Conservation (phyloP, 768 basidiomycete genomes). For the Lepiota venenata region DNA sequence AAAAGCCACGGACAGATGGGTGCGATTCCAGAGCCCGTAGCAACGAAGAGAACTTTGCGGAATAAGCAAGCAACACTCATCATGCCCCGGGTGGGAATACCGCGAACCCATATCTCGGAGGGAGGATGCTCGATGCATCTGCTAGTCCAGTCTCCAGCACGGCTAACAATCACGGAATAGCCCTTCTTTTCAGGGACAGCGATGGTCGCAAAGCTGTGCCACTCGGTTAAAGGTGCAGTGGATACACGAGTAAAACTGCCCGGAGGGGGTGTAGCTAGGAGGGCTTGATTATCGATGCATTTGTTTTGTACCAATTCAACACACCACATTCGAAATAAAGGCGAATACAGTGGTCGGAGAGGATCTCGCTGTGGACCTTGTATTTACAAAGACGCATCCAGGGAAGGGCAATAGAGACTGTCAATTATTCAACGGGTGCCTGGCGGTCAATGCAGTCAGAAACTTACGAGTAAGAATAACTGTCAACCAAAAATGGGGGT, state of each 20-base stretch:
- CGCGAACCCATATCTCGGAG: conserved; percentile 50
- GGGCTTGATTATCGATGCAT: background rate
- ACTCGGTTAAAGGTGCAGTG: conserved; percentile 41
- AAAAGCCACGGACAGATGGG: conserved; percentile 37
- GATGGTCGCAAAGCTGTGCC: conserved; percentile 50
- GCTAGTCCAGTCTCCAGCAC: conserved; percentile 56
- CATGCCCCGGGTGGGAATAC: conserved; percentile 47
- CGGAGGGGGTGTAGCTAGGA: conserved; percentile 14
- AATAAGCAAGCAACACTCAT: conserved; percentile 47
- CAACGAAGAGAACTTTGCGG: conserved; percentile 48
- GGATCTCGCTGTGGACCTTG: conserved; percentile 43
- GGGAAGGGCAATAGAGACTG: conserved; percentile 41
- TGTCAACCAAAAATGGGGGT: conserved; percentile 47
- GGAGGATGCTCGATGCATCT: conserved; percentile 46
- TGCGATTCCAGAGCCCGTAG: conserved; percentile 53
- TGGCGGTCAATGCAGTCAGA: conserved; percentile 17
- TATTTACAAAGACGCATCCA: conserved; percentile 49
- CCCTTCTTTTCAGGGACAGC: conserved; percentile 34
- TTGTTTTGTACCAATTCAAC: conserved; percentile 32
- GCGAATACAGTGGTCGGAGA: conserved; percentile 51
- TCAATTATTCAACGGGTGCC: conserved; percentile 14
- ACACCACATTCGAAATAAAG: conserved; percentile 48
- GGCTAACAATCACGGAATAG: conserved; percentile 50
- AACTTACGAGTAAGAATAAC: conserved; percentile 22
- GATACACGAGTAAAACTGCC: conserved; percentile 21